Percentiles rank a stretch among this genome's conserved stretches.
Evolutionary conservation across 371 early-diverging fungal species (phyloP).

Genomic region (Lichtheimia corymbifera): DNA sequence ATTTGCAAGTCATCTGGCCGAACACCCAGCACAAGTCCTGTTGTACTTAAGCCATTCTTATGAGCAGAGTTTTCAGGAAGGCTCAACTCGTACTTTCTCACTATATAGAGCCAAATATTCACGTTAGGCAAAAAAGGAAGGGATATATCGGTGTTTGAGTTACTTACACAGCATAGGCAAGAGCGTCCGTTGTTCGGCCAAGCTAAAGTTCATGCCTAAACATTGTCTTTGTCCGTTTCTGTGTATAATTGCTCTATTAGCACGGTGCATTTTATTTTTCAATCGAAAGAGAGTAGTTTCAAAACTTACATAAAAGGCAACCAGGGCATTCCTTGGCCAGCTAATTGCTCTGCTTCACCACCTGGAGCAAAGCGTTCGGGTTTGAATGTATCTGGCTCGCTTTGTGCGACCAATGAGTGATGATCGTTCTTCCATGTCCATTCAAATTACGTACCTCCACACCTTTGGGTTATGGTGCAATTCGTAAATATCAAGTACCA

Average conservation of each 20-base stretch:
- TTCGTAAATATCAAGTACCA: constrained; percentile 40
- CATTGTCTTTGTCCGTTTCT: constrained; percentile 52
- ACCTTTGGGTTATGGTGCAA: constrained; percentile 28
- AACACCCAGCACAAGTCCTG: background rate
- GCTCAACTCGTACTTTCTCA: constrained; percentile 29
- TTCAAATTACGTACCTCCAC: background rate
- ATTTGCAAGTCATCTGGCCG: constrained; percentile 5
- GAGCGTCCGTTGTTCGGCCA: constrained; percentile 54
- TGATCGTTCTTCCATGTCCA: no score
- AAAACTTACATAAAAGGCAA: constrained; percentile 39
- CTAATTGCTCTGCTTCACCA: constrained; percentile 18
- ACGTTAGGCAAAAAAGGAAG: background rate
- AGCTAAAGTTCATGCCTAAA: constrained; percentile 58
- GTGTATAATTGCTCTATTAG: no score
- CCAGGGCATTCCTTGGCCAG: constrained; percentile 28
- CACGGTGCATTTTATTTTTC: no score
- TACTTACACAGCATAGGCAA: constrained; percentile 48
- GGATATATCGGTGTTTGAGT: background rate
- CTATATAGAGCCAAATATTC: constrained; percentile 11
- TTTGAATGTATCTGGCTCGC: constrained; percentile 15
- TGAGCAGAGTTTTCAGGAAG: constrained; percentile 30
- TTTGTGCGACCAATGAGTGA: constrained; percentile 6
- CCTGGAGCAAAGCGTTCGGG: constrained; percentile 19
- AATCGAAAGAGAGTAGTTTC: no score
- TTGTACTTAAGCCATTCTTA: constrained; percentile 13